These are phyloP conservation scores for Colletotrichum tabaci DNA, from an alignment of 2,329 filamentous ascomycete genomes.

Conservation along the genomic window DNA sequence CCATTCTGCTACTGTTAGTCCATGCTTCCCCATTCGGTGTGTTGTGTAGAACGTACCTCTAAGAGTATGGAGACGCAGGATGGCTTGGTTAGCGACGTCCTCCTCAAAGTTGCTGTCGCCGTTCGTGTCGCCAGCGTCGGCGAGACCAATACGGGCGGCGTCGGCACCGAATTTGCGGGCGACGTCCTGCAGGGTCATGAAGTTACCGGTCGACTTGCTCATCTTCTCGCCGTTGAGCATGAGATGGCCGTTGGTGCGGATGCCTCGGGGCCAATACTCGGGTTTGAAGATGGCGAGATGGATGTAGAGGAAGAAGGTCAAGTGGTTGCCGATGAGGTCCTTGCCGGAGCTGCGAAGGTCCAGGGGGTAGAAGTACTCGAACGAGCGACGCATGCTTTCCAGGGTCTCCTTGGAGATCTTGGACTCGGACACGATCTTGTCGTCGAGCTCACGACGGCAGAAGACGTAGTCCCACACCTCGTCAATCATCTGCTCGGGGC, in stretches of 20 bases:
- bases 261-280: conserved; percentile 88
- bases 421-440: conserved; percentile 75
- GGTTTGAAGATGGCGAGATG: conserved; percentile 90
- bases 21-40: conserved; percentile 54
- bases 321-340: conserved; percentile 92
- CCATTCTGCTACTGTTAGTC: conserved; percentile 72
- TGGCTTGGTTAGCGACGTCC: conserved; percentile 91
- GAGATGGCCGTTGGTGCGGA: conserved; percentile 93
- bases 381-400: conserved; percentile 87
- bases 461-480: conserved; percentile 98
- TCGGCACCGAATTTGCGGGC: conserved; percentile 96
- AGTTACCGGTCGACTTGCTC: conserved; percentile 98
- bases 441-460: conserved; percentile 78
- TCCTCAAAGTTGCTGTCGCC: conserved; percentile 98
- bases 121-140: conserved; percentile 94
- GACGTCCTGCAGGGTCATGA: conserved; percentile 89
- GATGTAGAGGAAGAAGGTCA: conserved; percentile 91
- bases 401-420: conserved; percentile 83
- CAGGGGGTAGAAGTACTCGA: conserved; percentile 97
- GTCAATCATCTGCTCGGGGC: conserved; percentile 90
- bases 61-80: conserved; percentile 81
- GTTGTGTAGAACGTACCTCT: conserved; percentile 32
- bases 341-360: conserved; percentile 92
- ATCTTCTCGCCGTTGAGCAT: conserved; percentile 98
- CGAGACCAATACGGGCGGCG: conserved; percentile 90